A percentile compares a stretch with the other conserved stretches of the same genome.
Evolutionary conservation across 2,329 filamentous ascomycete species (phyloP).

Genomic region (Hymenoscyphus fraxineus): DNA sequence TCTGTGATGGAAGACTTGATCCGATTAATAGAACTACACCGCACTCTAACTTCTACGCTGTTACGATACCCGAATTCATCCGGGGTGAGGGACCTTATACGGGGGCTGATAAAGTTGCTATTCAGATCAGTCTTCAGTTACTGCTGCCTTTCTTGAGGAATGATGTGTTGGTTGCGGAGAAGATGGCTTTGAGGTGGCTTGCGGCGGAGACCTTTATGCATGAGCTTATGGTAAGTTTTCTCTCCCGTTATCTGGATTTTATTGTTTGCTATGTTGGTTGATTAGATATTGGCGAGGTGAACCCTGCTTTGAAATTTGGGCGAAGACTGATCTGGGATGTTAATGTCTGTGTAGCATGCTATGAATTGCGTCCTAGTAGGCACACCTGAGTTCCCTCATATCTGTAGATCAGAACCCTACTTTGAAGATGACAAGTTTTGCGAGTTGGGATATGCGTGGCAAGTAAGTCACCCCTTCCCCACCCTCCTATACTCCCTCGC

Average conservation of each 20-base stretch:
- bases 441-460: not conserved
- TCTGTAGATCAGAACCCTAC: not conserved
- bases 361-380: not conserved
- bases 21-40: not conserved
- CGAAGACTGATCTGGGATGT: not conserved
- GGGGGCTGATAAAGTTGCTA: not conserved
- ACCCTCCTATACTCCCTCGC: not conserved
- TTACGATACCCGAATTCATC: not conserved
- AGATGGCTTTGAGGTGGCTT: not conserved
- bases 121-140: not conserved
- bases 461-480: not conserved
- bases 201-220: not conserved
- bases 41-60: not conserved
- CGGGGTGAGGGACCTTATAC: not conserved
- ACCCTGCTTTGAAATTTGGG: too few relatives aligned
- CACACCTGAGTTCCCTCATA: not conserved
- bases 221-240: not conserved
- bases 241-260: too few relatives aligned
- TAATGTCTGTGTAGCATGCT: not conserved
- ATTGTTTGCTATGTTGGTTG: too few relatives aligned
- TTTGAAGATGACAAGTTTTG: not conserved
- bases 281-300: too few relatives aligned
- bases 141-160: not conserved
- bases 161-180: not conserved
- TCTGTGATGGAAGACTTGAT: not conserved